phyloP scores from a whole-genome alignment of 208 protist genomes.

The Tritrichomonas musculus region DNA sequence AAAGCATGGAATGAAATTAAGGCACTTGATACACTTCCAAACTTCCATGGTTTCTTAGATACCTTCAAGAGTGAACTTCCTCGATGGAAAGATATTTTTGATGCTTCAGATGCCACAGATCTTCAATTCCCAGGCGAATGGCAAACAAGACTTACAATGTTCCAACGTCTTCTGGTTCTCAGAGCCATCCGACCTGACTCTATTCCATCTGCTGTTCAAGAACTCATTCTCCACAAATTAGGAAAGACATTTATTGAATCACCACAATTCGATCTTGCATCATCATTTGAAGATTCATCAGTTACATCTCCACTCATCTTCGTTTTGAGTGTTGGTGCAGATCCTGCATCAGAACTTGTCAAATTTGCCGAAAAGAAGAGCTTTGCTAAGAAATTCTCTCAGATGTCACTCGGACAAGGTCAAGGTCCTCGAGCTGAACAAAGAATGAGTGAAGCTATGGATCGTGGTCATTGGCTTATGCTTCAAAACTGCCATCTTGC shows the following conservation, averaged over 20 bases:
- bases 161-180: slow-evolving; percentile 86
- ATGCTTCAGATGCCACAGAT: slow-evolving; percentile 70
- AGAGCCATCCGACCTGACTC: slow-evolving; percentile 88
- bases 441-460: slow-evolving; percentile 64
- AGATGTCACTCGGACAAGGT: slow-evolving; percentile 91
- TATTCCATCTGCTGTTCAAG: slow-evolving; percentile 79
- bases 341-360: slow-evolving; percentile 84
- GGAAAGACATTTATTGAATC: slow-evolving; percentile 83
- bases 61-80: slow-evolving; percentile 63
- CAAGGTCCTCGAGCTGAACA: slow-evolving; percentile 88
- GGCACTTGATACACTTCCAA: slow-evolving; percentile 67
- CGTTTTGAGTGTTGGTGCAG: slow-evolving; percentile 89
- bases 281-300: slow-evolving; percentile 81
- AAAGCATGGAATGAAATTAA: slow-evolving; percentile 77
- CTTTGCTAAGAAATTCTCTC: slow-evolving; percentile 80
- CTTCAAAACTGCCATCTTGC: slow-evolving; percentile 95
- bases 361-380: slow-evolving; percentile 87
- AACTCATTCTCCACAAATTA: slow-evolving; percentile 75
- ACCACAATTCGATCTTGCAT: slow-evolving; percentile 83
- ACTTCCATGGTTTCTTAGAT: slow-evolving; percentile 71
- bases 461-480: slow-evolving; percentile 76
- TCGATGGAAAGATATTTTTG: slow-evolving; percentile 66
- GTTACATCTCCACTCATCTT: slow-evolving; percentile 85
- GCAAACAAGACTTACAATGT: slow-evolving; percentile 65
- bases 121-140: slow-evolving; percentile 67